Evolutionary conservation across 345 rosid genomes (phyloP).

Genomic region (Citrus reticulata): DNA sequence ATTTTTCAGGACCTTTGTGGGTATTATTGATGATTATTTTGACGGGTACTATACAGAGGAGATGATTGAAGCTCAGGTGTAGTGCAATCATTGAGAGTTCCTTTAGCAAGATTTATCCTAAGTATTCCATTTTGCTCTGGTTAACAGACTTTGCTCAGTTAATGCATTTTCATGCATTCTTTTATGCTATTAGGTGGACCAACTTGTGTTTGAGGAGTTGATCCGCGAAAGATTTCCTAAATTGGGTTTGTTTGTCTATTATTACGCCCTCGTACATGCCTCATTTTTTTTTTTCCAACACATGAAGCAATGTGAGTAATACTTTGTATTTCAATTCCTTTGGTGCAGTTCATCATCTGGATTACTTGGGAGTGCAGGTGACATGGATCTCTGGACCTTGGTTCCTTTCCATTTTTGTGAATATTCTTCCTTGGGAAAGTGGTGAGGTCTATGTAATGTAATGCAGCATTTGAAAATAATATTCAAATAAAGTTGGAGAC

Average conservation of each 20-base stretch:
- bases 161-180: conserved; percentile 4
- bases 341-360: conserved; percentile 99
- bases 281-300: conserved; percentile 15
- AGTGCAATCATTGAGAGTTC: conserved; percentile 5
- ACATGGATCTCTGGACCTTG: conserved; percentile 96
- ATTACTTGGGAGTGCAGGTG: conserved; percentile 99
- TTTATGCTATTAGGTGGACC: conserved; percentile 70
- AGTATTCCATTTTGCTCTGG: conserved; percentile 8
- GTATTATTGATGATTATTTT: conserved; percentile 89
- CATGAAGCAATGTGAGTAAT: conserved; percentile 26
- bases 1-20: conserved; percentile 76
- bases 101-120: conserved; percentile 9
- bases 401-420: conserved; percentile 94
- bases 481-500: neutral
- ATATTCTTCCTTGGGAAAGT: conserved; percentile 98
- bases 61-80: conserved; percentile 95
- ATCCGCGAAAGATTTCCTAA: conserved; percentile 92
- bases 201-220: conserved; percentile 93
- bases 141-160: neutral
- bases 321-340: conserved; percentile 45
- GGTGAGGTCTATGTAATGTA: conserved; percentile 45
- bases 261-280: neutral
- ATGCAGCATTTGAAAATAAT: too few relatives aligned
- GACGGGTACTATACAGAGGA: conserved; percentile 89
- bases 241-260: conserved; percentile 68